phyloP scores from a whole-genome alignment of 441 rosid genomes.

The Erodium moschatum region DNA sequence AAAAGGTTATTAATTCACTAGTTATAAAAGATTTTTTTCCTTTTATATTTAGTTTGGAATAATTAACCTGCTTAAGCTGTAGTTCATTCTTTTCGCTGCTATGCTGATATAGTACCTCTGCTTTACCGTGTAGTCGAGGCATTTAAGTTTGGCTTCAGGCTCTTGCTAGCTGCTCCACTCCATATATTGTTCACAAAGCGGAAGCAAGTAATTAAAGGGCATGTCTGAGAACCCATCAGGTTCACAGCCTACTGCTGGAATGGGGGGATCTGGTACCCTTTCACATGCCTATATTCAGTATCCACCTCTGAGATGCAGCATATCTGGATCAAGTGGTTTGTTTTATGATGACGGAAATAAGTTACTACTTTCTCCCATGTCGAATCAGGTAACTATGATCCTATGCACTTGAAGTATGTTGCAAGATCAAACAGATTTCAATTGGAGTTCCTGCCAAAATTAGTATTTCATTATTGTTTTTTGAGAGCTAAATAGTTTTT shows the following conservation, averaged over 20 bases:
- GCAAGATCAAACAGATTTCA: slow-evolving; percentile 9
- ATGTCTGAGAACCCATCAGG: slow-evolving; percentile 60
- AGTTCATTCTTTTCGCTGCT: slow-evolving; percentile 10
- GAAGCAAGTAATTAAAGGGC: slow-evolving; percentile 14
- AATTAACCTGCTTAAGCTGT: neutral
- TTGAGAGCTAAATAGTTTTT: neutral
- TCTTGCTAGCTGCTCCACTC: neutral
- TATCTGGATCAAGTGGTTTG: slow-evolving; percentile 61
- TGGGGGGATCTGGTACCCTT: slow-evolving; percentile 54
- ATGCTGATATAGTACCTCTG: slow-evolving; percentile 9
- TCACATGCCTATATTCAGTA: slow-evolving; percentile 76
- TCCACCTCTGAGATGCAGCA: slow-evolving; percentile 56
- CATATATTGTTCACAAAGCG: slow-evolving; percentile 18
- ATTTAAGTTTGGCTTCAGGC: neutral
- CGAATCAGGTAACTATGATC: slow-evolving; percentile 43
- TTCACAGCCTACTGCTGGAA: slow-evolving; percentile 43
- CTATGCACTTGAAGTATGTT: slow-evolving; percentile 6
- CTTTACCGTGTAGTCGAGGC: slow-evolving; percentile 1
- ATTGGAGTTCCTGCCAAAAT: neutral
- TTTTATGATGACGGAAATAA: slow-evolving; percentile 87
- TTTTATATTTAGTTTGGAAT: neutral
- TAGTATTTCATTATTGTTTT: neutral
- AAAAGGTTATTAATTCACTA: slow-evolving; percentile 13
- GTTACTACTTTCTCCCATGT: slow-evolving; percentile 47
- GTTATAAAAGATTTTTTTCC: neutral